Evolutionary conservation across 768 basidiomycete species (phyloP).

Genomic region (Ramaria sp.): DNA sequence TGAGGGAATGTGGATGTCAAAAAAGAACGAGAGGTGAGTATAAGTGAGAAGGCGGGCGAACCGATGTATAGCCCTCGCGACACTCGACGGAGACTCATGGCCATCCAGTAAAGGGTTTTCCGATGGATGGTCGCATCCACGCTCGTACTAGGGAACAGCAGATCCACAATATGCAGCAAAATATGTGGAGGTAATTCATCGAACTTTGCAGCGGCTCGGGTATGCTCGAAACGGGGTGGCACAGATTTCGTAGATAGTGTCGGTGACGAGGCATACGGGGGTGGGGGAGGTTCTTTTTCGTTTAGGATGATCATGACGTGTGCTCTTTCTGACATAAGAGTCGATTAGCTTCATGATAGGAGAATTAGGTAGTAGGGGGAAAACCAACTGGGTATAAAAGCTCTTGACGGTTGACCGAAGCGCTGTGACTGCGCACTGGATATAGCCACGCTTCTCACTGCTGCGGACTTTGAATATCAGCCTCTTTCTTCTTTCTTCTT

Average conservation of each 20-base stretch:
- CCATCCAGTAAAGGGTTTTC: constrained; percentile 63
- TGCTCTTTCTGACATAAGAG: neutral
- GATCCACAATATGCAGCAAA: constrained; percentile 58
- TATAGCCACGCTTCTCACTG: neutral
- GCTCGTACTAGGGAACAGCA: constrained; percentile 41
- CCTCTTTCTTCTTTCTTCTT: neutral
- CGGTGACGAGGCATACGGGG: neutral
- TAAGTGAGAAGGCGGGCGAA: constrained; percentile 20
- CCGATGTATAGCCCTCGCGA: constrained; percentile 60
- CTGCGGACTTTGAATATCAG: neutral
- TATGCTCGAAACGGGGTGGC: neutral
- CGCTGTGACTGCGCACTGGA: constrained; percentile 9
- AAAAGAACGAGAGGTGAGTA: neutral
- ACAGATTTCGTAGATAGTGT: neutral
- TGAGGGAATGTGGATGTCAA: neutral
- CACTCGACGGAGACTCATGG: constrained; percentile 50
- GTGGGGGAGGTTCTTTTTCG: constrained; percentile 9
- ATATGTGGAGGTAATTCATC: constrained; percentile 46
- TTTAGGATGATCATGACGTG: constrained; percentile 9
- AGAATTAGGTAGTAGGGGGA: neutral
- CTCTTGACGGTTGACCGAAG: neutral
- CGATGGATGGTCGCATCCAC: constrained; percentile 24
- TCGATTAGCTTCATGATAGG: neutral
- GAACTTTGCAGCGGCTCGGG: constrained; percentile 13
- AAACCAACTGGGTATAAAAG: constrained; percentile 1